Conservation (phyloP, 306 rosid species). For the Prunus armeniaca region DNA sequence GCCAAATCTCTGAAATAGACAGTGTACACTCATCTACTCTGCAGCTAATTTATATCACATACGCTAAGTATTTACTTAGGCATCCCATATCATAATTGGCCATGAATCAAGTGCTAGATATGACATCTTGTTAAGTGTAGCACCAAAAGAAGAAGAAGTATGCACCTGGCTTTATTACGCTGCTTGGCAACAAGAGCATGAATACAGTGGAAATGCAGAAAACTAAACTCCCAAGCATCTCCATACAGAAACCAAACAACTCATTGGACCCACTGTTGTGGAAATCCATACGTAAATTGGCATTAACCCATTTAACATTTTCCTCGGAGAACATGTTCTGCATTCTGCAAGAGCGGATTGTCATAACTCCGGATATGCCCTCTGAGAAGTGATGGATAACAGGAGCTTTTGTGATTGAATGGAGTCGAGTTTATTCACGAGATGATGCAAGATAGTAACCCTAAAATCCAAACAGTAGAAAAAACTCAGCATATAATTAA, state of each 20-base stretch:
- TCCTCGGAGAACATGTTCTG: conserved; percentile 50
- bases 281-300: conserved; percentile 83
- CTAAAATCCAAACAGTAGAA: too few relatives aligned
- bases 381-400: too few relatives aligned
- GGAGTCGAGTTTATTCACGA: too few relatives aligned
- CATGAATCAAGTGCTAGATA: not conserved
- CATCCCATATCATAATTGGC: too few relatives aligned
- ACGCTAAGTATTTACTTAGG: too few relatives aligned
- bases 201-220: conserved; percentile 75
- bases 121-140: too few relatives aligned
- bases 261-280: conserved; percentile 86
- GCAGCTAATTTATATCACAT: not conserved
- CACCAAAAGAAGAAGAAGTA: not conserved
- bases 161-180: conserved; percentile 74
- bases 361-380: too few relatives aligned
- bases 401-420: too few relatives aligned
- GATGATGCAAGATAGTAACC: too few relatives aligned
- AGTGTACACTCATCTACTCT: not conserved
- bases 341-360: conserved; percentile 62
- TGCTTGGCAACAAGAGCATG: conserved; percentile 87
- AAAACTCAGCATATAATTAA: too few relatives aligned
- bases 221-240: conserved; percentile 70
- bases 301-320: conserved; percentile 67
- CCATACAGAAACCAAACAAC: conserved; percentile 90
- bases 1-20: not conserved